Evolutionary conservation across 768 basidiomycete species (phyloP).

Genomic region (Rhodotorula paludigena): DNA sequence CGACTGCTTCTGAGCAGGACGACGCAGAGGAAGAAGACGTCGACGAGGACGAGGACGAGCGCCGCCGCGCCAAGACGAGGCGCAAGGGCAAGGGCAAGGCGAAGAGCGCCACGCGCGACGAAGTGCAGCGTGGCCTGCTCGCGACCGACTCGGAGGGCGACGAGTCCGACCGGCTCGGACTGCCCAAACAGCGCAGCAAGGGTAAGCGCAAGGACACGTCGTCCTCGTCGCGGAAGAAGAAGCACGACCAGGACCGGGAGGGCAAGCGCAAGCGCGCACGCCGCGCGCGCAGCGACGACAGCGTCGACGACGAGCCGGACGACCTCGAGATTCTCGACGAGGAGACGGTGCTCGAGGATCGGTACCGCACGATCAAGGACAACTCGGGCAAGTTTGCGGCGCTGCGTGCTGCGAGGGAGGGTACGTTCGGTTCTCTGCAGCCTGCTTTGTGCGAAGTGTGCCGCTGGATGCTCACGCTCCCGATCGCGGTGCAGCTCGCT

Average conservation of each 20-base stretch:
- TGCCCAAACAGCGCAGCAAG: background rate
- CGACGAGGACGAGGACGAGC: background rate
- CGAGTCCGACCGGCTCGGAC: background rate
- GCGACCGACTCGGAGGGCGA: background rate
- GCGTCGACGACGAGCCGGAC: conserved; percentile 20
- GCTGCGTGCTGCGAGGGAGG: conserved; percentile 1
- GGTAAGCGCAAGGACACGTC: no score
- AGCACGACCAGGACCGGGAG: background rate
- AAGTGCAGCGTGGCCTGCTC: background rate
- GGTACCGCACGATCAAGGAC: background rate
- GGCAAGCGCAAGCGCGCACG: background rate
- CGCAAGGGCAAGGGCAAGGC: conserved; percentile 1
- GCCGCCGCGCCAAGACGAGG: background rate
- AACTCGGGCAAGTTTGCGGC: conserved; percentile 7
- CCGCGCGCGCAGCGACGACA: background rate
- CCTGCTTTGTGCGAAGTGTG: background rate
- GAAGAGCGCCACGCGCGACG: background rate
- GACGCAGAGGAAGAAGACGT: background rate
- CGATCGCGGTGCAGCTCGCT: background rate
- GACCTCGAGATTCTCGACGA: conserved; percentile 30
- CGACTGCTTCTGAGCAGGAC: background rate
- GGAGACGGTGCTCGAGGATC: conserved; percentile 15
- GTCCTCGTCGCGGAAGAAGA: background rate
- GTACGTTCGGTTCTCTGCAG: background rate
- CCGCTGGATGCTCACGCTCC: background rate